These are phyloP conservation scores for Symbiodinium pilosum DNA, from an alignment of 73 alveolate genomes.

Conservation along the genomic window DNA sequence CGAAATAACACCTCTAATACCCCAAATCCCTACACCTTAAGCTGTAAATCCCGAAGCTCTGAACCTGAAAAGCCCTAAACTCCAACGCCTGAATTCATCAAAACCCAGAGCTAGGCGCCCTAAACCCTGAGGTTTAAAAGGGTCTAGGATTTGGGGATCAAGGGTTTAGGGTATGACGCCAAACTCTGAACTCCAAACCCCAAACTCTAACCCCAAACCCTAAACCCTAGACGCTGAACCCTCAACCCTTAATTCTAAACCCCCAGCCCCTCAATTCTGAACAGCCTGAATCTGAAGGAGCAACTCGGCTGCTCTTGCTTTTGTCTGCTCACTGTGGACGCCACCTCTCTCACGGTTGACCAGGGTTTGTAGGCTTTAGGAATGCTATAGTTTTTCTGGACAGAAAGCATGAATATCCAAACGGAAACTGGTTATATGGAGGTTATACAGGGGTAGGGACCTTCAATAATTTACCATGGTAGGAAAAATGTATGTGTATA, in stretches of 20 bases:
- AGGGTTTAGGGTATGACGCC: too few relatives aligned
- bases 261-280: neutral
- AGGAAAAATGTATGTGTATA: too few relatives aligned
- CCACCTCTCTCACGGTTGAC: conserved; percentile 15
- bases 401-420: neutral
- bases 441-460: too few relatives aligned
- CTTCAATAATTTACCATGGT: neutral
- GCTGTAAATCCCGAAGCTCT: neutral
- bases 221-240: neutral
- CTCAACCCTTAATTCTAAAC: neutral
- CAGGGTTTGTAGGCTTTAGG: neutral
- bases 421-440: neutral
- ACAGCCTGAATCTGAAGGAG: conserved; percentile 69
- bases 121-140: neutral
- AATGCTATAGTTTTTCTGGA: too few relatives aligned
- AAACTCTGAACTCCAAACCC: neutral
- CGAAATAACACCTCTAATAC: too few relatives aligned
- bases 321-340: conserved; percentile 61
- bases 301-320: conserved; percentile 76
- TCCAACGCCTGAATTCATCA: neutral
- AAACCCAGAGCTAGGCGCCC: neutral
- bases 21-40: neutral
- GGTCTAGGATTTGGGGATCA: too few relatives aligned
- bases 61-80: neutral
- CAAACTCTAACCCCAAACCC: neutral